Conservation (phyloP, 176 grass and related monocot genomes). For the Carex scoparia region DNA sequence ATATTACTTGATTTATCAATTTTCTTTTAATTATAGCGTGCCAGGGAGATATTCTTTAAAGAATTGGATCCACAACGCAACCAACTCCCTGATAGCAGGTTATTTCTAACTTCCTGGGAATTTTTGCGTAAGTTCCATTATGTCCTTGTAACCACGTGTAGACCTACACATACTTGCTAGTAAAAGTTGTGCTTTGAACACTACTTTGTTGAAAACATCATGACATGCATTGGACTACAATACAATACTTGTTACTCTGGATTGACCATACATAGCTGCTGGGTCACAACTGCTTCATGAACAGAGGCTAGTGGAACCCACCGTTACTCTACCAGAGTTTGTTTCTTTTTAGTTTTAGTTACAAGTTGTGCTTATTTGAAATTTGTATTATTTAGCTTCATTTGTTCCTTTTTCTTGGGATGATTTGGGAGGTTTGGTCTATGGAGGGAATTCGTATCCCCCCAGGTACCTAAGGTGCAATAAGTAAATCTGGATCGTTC, state of each 20-base stretch:
- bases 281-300: background rate
- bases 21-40: slow-evolving; percentile 51
- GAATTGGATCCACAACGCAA: slow-evolving; percentile 88
- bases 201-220: background rate
- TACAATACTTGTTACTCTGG: background rate
- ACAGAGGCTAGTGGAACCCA: background rate
- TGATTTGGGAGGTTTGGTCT: background rate
- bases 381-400: slow-evolving; percentile 3
- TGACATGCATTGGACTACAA: background rate
- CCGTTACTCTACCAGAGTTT: background rate
- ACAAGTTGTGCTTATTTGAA: slow-evolving; percentile 18
- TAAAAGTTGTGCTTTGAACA: background rate
- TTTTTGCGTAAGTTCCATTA: background rate
- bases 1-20: background rate
- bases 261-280: background rate
- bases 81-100: slow-evolving; percentile 89
- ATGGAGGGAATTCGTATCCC: background rate
- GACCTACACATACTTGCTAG: background rate
- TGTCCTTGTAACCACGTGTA: background rate
- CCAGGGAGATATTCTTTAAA: slow-evolving; percentile 86
- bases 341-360: background rate
- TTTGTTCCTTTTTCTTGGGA: background rate
- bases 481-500: no score
- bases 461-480: no score
- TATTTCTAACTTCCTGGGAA: background rate